Evolutionary conservation across 345 rosid genomes (phyloP), one percentile per base, ranked within the genome.

Genomic region (Kernera saxatilis): DNA sequence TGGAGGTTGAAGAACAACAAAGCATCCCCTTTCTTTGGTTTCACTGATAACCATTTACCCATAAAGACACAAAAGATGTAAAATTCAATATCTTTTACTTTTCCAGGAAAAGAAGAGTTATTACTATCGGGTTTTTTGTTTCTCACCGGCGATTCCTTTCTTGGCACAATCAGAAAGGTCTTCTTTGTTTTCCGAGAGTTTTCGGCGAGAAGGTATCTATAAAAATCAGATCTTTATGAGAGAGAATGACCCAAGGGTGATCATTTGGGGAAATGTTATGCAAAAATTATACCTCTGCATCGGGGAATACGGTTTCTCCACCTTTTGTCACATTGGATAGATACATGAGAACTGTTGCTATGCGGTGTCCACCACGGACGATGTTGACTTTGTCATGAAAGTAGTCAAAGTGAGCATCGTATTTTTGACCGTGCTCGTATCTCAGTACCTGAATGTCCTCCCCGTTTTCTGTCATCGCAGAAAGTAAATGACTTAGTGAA

Each of bases 361-460:
- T 5, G 27, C 95, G 94, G 78, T 93, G 98, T 79, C 97, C 97
- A 76, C 98, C 98, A 29, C 96, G 90, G 15, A 80, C 90, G 66
- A 91, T 89, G 63, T 93, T 93, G 39, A 89, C 93, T 81, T 89
- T 85, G 84, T 93, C 98, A 12, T 63, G 78, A 74, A 93, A 93
- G 85, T 91, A 93, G 75, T 93, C 98, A 52, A 76, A 83, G 77
- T 89, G 97, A 5, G 98, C 88, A n/a, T 93, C 98, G 23, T 93
- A 93, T 75, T 91, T 91, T 82, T 91, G 92, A 27, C 98, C 97
- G 46, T 83, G 71, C 82, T 93, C 95, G 29, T 91, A 93, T 77
- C 97, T 87, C 75, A 91, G 64, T 18, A 93, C 93, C 80, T 93
- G 98, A 17, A 91, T 80, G 74, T 93, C 98, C 84, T 93, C 98